Conservation (phyloP, 2,329 filamentous ascomycete species). For the Talaromyces sp. region DNA sequence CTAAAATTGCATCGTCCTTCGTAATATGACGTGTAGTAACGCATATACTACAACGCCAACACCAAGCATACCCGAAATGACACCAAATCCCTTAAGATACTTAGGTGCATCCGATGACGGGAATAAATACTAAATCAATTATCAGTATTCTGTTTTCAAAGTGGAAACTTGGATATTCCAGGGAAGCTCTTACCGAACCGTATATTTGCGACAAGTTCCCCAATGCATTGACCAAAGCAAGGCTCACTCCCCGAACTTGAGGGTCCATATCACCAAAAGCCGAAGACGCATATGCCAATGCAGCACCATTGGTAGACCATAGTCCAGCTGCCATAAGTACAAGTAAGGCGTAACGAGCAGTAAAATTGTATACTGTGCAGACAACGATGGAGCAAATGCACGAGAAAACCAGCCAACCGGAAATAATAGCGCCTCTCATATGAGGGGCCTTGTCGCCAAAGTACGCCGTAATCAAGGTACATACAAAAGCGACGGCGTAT, state of each 20-base stretch:
- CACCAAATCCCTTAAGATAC: not conserved
- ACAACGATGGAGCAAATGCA: conserved; percentile 33
- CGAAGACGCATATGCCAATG: conserved; percentile 48
- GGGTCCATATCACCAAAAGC: conserved; percentile 47
- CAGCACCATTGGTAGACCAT: conserved; percentile 49
- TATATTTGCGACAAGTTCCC: conserved; percentile 54
- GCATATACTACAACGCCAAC: not conserved
- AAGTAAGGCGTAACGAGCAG: conserved; percentile 50
- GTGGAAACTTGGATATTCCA: too few species aligned
- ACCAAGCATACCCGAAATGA: not conserved
- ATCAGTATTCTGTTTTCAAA: too few species aligned
- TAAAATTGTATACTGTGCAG: conserved; percentile 46
- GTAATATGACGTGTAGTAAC: not conserved
- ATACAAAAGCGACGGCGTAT: not conserved
- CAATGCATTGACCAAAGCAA: conserved; percentile 51
- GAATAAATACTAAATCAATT: too few species aligned
- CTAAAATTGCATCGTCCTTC: not conserved
- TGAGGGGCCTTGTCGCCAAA: not conserved
- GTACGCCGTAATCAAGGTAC: not conserved
- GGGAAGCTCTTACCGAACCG: conserved; percentile 23
- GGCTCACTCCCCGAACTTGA: conserved; percentile 47
- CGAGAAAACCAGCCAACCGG: not conserved
- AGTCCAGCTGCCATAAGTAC: conserved; percentile 53
- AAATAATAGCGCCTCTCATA: not conserved
- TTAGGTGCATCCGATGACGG: not conserved